Base-by-base conservation (phyloP, 139 green algal species). In the Chlamydomonas asymmetrica region DNA sequence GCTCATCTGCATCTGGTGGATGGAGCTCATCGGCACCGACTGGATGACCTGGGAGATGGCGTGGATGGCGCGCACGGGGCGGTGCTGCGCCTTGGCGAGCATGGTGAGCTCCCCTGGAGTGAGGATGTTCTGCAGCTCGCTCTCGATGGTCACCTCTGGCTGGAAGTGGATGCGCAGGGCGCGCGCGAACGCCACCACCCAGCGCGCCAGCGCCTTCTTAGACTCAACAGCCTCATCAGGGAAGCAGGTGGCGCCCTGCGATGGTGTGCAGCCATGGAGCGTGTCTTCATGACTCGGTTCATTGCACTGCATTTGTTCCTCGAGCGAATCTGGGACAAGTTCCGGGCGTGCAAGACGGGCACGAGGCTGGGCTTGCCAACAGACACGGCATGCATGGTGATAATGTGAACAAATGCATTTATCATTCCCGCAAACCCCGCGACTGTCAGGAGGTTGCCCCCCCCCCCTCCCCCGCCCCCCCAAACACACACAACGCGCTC, bases 1-100 rank as follows among this genome's bases (percentile, higher is more conserved):
- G 39, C 83, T 72, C 88, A 91, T 72, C 52, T 79, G 66, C 77
- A 73, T 66, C 54, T 83, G 77, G 50, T 73, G 68, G 41, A 79
- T 59, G 45, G 70, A 72, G 41, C 25, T 48, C 67, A 82, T 76
- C 27, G 71, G 52, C 20, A 82, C 75, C 3, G 66, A 73, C 75
- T 82, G 75, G 60, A 82, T 82, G 67, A 82, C 73, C 75, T 86
- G 75, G 27, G 72, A 79, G 73, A 83, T 74, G 4, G 71, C 73
- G 52, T 86, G 79, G 60, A 85, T 81, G 35, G 67, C 73, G 49
- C 66, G 37, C 39, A 78, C 61, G 34, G 79, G 79, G 25, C 73
- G 75, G 60, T 75, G 78, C 68, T 65, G 71, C 40, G 62, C 71
- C 23, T 57, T 60, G 23, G 73, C 54, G 18, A 85, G 69, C 74